Base-by-base conservation (phyloP, 2,329 filamentous ascomycete genomes). In the Pestalotiopsis sp. region DNA sequence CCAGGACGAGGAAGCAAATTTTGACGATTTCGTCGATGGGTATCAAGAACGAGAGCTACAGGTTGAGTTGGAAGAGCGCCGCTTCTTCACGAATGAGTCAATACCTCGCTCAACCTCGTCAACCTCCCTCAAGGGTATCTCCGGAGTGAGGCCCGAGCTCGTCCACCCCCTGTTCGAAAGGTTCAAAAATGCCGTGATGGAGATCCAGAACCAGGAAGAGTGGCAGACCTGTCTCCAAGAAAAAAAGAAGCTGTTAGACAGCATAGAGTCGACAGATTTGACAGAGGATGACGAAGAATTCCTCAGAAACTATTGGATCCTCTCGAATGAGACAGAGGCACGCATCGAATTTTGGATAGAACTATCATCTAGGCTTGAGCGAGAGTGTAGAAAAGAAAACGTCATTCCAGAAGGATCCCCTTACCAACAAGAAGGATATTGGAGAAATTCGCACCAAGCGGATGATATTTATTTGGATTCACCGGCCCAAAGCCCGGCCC, bases 1-100 rank as follows among this genome's bases (percentile, higher is more conserved):
- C 12, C 56, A 58, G 84, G 59, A 2, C 13, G 23, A 62, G 14
- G 27, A 62, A 39, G 27, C 25, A 36, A 62, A 23, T 62, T 4
- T 36, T 13, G 12, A 38, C 3, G 59, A 36, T 4, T 11, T 58
- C 23, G 4, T 58, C 3, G 56, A 58, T 25, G 56, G 3, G 1
- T 13, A 20, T 20, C 56, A 25, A 2, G 17, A 58, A 25, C n/a
- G 56, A 4, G 56, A 58, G 23, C 12, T 58, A 7, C 56, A 58
- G 6, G 56, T 58, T 1, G 56, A 58, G 20, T 23, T 58, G 3
- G 56, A 58, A 4, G 56, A 58, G 56, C 56, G 23, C 1, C 56
- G 23, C 17, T 58, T 58, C 11, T 58, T 58, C 3, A 58, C 56
- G 17, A 25, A 58, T 23, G 17, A 58, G 56, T 20, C 56, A 58